A percentile compares a stretch with the other conserved stretches of the same genome.
Evolutionary conservation across 148 eudicot genomes (phyloP).

Genomic region (Persicaria maculosa): DNA sequence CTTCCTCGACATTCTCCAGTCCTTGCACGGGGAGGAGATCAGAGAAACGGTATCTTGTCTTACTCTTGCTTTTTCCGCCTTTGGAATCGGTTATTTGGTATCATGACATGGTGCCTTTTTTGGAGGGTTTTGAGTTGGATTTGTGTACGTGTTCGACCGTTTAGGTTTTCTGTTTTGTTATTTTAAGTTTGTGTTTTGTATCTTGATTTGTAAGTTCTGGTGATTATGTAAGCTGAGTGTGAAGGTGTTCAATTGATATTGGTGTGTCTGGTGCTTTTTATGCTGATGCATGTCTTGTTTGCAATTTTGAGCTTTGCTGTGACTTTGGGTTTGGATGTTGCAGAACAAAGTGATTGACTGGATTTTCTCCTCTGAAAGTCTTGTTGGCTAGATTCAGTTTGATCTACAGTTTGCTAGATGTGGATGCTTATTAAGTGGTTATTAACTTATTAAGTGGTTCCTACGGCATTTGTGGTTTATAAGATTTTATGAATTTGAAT

Average conservation of each 20-base stretch:
- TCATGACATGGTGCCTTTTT: neutral
- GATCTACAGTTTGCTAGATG: too few relatives aligned
- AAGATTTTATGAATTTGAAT: too few relatives aligned
- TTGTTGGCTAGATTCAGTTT: too few relatives aligned
- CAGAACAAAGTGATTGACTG: neutral
- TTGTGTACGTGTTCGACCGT: neutral
- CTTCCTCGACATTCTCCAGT: constrained; percentile 79
- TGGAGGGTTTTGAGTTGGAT: neutral
- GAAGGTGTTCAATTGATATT: neutral
- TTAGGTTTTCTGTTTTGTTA: neutral
- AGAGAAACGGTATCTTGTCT: constrained; percentile 51
- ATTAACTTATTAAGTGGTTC: too few relatives aligned
- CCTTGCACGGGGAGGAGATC: constrained; percentile 71
- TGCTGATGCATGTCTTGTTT: neutral
- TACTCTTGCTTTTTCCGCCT: neutral
- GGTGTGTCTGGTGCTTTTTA: neutral
- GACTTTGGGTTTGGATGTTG: neutral
- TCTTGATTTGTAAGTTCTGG: neutral
- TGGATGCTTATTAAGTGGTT: too few relatives aligned
- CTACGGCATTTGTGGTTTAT: too few relatives aligned
- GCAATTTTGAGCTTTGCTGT: too few relatives aligned
- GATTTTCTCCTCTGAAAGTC: too few relatives aligned
- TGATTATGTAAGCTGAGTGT: neutral
- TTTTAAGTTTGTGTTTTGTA: neutral
- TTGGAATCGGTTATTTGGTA: neutral